Evolutionary conservation across 495 filamentous ascomycete genomes (phyloP).

Genomic region (Xylaria sp.): DNA sequence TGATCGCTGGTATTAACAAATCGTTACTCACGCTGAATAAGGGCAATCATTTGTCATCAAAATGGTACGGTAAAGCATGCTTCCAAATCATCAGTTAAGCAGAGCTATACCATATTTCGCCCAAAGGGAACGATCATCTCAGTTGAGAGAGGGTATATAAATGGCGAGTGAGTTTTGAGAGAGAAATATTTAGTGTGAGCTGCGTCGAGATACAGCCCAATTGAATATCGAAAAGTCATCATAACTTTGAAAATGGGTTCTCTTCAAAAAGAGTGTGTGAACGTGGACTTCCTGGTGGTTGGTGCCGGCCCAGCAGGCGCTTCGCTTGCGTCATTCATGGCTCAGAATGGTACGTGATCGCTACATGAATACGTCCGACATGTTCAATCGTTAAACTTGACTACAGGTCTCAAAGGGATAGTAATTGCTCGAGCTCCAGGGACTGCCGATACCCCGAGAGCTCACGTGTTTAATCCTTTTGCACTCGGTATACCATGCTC

Average conservation of each 20-base stretch:
- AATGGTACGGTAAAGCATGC: background rate
- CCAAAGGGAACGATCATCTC: background rate
- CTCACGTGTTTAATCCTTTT: slow-evolving; percentile 62
- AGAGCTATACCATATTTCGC: background rate
- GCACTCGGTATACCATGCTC: slow-evolving; percentile 46
- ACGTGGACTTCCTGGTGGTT: slow-evolving; percentile 51
- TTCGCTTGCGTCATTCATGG: slow-evolving; percentile 57
- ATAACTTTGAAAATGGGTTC: slow-evolving; percentile 16
- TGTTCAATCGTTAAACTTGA: slow-evolving; percentile 5
- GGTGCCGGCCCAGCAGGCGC: slow-evolving; percentile 61
- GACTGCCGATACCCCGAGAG: slow-evolving; percentile 59
- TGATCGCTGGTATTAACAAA: background rate
- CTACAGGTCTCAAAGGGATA: slow-evolving; percentile 52
- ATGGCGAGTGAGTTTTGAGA: background rate
- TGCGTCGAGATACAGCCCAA: background rate
- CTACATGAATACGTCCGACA: background rate
- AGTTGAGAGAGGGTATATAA: background rate
- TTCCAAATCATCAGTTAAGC: slow-evolving; percentile 23
- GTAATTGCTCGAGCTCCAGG: slow-evolving; percentile 53
- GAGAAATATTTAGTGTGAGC: background rate
- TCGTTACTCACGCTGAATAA: slow-evolving; percentile 10
- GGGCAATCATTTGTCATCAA: background rate
- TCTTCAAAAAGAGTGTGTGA: background rate
- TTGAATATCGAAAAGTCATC: background rate
- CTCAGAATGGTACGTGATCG: slow-evolving; percentile 49